Evolutionary conservation across 176 grass and related monocot species (phyloP).

Genomic region (Oryza punctata): DNA sequence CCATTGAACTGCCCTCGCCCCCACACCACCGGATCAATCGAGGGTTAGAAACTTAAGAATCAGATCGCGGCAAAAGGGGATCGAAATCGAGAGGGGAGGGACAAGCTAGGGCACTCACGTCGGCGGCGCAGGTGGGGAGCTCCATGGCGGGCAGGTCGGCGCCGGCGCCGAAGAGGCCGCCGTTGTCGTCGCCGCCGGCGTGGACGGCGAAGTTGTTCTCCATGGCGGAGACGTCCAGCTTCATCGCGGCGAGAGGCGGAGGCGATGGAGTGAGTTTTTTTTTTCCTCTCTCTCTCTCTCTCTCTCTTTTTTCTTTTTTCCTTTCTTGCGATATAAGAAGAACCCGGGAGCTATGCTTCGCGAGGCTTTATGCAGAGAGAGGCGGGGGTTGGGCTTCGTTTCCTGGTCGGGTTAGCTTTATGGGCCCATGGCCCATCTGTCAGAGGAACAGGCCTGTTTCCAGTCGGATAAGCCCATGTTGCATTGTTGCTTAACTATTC

Average conservation of each 20-base stretch:
- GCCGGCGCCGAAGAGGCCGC: background rate
- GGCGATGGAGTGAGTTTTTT: slow-evolving; percentile 21
- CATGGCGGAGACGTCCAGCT: slow-evolving; percentile 57
- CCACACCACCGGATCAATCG: background rate
- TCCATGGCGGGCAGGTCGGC: slow-evolving; percentile 47
- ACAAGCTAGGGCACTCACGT: slow-evolving; percentile 29
- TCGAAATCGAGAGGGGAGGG: background rate
- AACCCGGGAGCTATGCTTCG: background rate
- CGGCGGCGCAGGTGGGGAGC: slow-evolving; percentile 39
- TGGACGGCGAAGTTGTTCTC: slow-evolving; percentile 47
- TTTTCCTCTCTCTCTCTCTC: background rate
- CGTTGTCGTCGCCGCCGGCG: slow-evolving; percentile 1
- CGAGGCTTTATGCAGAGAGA: background rate
- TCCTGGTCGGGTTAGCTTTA: background rate
- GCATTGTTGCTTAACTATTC: too few species aligned
- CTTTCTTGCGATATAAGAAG: slow-evolving; percentile 47
- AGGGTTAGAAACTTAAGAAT: slow-evolving; percentile 1
- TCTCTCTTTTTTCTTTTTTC: too few species aligned
- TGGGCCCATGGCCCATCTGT: background rate
- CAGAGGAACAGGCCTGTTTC: background rate
- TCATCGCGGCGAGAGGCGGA: slow-evolving; percentile 45
- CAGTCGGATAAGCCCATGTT: background rate
- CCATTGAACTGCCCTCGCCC: slow-evolving; percentile 58
- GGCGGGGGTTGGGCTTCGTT: background rate
- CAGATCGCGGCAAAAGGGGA: slow-evolving; percentile 34